phyloP scores from a whole-genome alignment of 2,329 filamentous ascomycete genomes.

The Phaeosphaeria sp. region DNA sequence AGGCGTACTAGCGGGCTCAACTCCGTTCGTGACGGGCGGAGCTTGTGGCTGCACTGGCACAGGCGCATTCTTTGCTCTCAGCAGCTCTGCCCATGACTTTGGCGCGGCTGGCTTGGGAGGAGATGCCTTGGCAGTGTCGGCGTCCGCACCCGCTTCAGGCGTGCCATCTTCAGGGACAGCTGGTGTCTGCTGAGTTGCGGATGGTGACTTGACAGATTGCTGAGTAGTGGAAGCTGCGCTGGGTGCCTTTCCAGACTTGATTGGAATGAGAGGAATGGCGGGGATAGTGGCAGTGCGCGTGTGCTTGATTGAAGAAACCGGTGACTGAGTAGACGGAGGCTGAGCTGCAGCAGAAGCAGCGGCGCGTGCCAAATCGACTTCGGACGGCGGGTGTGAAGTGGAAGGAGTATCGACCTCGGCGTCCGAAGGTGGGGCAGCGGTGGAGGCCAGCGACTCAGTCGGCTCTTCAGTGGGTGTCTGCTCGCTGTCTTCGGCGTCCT shows the following conservation, averaged over 20 bases:
- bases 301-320: slow-evolving; percentile 43
- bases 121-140: slow-evolving; percentile 48
- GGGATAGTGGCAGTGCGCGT: slow-evolving; percentile 53
- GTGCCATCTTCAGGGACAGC: slow-evolving; percentile 12
- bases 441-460: slow-evolving; percentile 52
- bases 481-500: slow-evolving; percentile 26
- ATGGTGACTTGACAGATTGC: slow-evolving; percentile 36
- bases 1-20: slow-evolving; percentile 26
- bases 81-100: slow-evolving; percentile 73
- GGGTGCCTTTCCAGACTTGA: slow-evolving; percentile 49
- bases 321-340: slow-evolving; percentile 36
- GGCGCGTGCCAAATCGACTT: slow-evolving; percentile 61
- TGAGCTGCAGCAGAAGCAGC: slow-evolving; percentile 61
- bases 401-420: slow-evolving; percentile 62
- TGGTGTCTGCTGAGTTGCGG: slow-evolving; percentile 18
- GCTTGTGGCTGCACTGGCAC: slow-evolving; percentile 28
- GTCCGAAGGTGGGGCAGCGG: slow-evolving; percentile 53
- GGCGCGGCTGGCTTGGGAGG: slow-evolving; percentile 57
- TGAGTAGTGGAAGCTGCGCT: slow-evolving; percentile 45
- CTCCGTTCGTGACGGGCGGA: background rate
- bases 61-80: slow-evolving; percentile 59
- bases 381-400: slow-evolving; percentile 65
- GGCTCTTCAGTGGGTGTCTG: slow-evolving; percentile 51
- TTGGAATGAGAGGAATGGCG: slow-evolving; percentile 61
- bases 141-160: slow-evolving; percentile 15